A percentile compares a stretch with the other conserved stretches of the same genome.
Conservation (phyloP, 202 grass and related monocot genomes). For the Zoysia matrella region DNA sequence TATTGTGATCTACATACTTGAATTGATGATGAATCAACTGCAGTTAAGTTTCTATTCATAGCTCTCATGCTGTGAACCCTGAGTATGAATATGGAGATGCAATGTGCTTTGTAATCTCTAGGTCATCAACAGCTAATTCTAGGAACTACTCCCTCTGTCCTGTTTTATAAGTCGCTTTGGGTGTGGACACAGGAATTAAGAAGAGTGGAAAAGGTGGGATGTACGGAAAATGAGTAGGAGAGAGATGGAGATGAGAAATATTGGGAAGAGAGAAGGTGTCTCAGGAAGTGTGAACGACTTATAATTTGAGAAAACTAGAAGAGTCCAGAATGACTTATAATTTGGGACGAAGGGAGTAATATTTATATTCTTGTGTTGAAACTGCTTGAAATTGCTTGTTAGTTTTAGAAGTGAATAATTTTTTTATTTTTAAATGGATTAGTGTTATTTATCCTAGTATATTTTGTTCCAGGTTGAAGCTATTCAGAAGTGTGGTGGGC, state of each 20-base stretch:
- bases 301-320: too few relatives aligned
- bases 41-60: conserved; percentile 68
- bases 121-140: not conserved
- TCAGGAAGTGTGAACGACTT: too few relatives aligned
- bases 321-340: too few relatives aligned
- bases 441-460: conserved; percentile 23
- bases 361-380: conserved; percentile 8
- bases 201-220: too few relatives aligned
- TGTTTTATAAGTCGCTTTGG: too few relatives aligned
- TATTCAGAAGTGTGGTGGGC: too few relatives aligned
- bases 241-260: too few relatives aligned
- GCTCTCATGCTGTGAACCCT: conserved; percentile 27
- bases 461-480: conserved; percentile 17
- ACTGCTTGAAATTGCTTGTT: not conserved
- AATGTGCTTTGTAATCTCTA: not conserved
- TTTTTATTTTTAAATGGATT: conserved; percentile 10
- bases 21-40: conserved; percentile 55
- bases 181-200: too few relatives aligned
- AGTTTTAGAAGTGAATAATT: not conserved
- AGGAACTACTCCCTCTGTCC: not conserved
- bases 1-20: conserved; percentile 51
- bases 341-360: too few relatives aligned
- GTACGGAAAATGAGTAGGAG: too few relatives aligned
- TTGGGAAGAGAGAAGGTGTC: too few relatives aligned
- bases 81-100: conserved; percentile 11